Percentiles rank a stretch among this genome's conserved stretches.
These are phyloP conservation scores for Colletotrichum incanum DNA, from an alignment of 2,329 filamentous ascomycete genomes.

Conservation along the genomic window DNA sequence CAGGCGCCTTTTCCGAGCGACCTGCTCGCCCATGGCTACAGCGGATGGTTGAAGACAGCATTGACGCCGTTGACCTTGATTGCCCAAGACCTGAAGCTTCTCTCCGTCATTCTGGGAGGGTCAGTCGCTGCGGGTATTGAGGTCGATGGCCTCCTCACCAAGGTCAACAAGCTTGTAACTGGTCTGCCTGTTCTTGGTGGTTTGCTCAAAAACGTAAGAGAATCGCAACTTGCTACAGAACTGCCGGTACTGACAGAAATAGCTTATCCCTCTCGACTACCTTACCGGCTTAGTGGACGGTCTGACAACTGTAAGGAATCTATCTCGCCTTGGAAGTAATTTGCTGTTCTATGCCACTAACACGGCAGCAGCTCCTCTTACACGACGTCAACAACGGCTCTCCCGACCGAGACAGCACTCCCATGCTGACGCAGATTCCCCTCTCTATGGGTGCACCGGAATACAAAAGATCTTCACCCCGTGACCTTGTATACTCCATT, in stretches of 20 bases:
- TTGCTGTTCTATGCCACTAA: neutral
- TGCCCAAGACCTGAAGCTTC: conserved; percentile 13
- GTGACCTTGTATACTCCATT: neutral
- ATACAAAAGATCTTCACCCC: neutral
- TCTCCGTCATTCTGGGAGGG: conserved; percentile 3
- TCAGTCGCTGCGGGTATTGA: conserved; percentile 22
- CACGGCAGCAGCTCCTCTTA: neutral
- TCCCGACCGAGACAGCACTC: conserved; percentile 47
- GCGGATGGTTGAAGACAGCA: neutral
- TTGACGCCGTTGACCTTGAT: conserved; percentile 13
- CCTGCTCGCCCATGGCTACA: neutral
- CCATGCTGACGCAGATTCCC: neutral
- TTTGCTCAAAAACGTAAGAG: conserved; percentile 12
- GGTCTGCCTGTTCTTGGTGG: conserved; percentile 44
- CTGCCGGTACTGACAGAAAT: neutral
- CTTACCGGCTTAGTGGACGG: neutral
- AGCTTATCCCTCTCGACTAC: neutral
- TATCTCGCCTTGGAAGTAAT: neutral
- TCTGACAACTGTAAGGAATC: neutral
- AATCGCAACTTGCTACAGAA: neutral
- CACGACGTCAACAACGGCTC: conserved; percentile 50
- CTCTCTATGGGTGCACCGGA: neutral
- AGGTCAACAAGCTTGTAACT: conserved; percentile 41
- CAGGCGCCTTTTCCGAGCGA: neutral
- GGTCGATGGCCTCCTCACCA: conserved; percentile 17